Base-by-base conservation (phyloP, 495 filamentous ascomycete species). In the Letharia lupina region DNA sequence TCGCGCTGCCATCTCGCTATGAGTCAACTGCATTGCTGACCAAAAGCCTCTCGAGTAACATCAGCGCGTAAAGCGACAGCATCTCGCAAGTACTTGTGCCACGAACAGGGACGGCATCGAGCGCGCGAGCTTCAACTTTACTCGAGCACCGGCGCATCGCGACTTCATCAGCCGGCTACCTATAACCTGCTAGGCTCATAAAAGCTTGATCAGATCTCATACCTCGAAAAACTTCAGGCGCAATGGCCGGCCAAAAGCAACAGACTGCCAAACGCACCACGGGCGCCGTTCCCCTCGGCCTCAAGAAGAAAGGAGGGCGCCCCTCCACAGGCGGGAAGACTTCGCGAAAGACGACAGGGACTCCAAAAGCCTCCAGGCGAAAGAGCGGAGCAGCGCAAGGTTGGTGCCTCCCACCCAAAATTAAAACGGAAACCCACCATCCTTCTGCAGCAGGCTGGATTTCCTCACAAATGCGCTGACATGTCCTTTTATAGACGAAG, bases 211-310 rank as follows among this genome's bases (percentile, higher is more conserved):
- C 16, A 37, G 7, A 37, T 37, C 54, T 57, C 31, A 37, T 20
- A 57, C 33, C 33, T 20, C 28, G 3, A 18, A 5, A 57, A 10
- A 1, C 28, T 8, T n/a, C 31, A 37, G 33, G 13, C 28, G 42
- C 63, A 62, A 69, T 69, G 67, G 39, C 67, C 13, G 64, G 64
- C 45, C 45, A 23, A 23, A 69, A 69, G 64, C 63, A 47, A 42
- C 63, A 68, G 59, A 65, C 67, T 7, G 67, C 63, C 48, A 62
- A 50, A 60, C 67, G 67, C 31, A 69, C 63, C 56, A 64, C 63
- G n/a, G 64, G 58, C 56, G 67, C 67, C 16, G 39, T 61, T 16
- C 66, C 66, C 20, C 47, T 68, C 41, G 33, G 56, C 37, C 44
- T 58, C 15, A 62, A 44, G 31, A 61, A 65, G 62, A 59, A 50